These are phyloP conservation scores for Aspergillus cejpii DNA, from an alignment of 2,329 filamentous ascomycete genomes.

Conservation along the genomic window DNA sequence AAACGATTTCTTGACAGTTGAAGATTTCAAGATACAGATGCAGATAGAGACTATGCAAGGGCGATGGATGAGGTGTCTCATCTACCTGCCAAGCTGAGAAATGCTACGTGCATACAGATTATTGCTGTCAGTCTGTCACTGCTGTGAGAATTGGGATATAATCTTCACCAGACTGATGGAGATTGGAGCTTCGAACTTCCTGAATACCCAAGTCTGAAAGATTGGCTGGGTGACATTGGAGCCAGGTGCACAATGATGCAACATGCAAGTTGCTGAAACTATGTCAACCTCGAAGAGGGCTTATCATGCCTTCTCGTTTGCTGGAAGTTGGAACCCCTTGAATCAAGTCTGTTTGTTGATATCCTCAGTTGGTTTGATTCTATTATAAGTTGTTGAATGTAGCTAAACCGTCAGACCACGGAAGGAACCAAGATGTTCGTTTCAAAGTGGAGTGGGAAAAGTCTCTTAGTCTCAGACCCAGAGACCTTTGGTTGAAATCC, in stretches of 20 bases:
- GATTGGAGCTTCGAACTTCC: background rate
- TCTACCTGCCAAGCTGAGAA: no score
- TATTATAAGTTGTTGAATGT: background rate
- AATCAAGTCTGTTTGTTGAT: no score
- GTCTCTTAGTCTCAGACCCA: no score
- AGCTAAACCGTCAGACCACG: conserved; percentile 11
- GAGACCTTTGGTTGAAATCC: background rate
- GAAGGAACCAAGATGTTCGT: background rate
- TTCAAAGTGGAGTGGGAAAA: conserved; percentile 15
- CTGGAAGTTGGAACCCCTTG: no score
- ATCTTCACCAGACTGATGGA: no score
- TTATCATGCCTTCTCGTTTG: no score
- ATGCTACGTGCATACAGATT: no score
- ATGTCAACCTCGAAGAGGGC: background rate
- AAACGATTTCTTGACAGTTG: background rate
- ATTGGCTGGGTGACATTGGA: background rate
- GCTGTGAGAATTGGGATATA: no score
- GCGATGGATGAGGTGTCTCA: no score
- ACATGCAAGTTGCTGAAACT: background rate
- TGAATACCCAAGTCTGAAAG: background rate
- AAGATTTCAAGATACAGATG: conserved; percentile 5
- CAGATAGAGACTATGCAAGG: background rate
- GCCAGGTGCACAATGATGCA: background rate
- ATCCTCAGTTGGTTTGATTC: no score
- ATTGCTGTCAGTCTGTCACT: no score